Conservation (phyloP, 2,329 filamentous ascomycete genomes). For the Gaeumannomyces sp. region DNA sequence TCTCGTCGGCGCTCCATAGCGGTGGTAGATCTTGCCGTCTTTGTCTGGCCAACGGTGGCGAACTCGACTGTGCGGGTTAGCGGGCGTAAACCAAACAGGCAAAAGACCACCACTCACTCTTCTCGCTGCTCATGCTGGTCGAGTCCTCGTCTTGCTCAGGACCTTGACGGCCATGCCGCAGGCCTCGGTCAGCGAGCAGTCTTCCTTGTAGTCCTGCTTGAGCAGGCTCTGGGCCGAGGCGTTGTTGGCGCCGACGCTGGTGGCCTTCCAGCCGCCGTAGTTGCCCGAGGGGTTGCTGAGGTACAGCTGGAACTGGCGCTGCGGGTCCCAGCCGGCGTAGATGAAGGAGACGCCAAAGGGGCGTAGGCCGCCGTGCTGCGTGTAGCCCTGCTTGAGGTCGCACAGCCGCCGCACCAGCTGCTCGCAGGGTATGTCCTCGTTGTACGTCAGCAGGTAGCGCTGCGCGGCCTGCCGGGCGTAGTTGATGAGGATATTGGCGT, state of each 20-base stretch:
- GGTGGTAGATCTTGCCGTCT: conserved; percentile 95
- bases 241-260: conserved; percentile 95
- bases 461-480: conserved; percentile 96
- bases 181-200: conserved; percentile 91
- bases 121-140: conserved; percentile 97
- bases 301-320: conserved; percentile 96
- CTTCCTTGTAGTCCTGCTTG: conserved; percentile 99
- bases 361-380: conserved; percentile 94
- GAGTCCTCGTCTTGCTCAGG: conserved; percentile 99
- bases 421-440: conserved; percentile 99
- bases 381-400: conserved; percentile 98
- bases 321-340: conserved; percentile 95
- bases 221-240: conserved; percentile 92
- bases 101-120: conserved; percentile 65
- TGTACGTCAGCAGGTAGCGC: conserved; percentile 96
- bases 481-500: conserved; percentile 99
- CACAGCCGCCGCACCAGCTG: conserved; percentile 95
- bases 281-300: conserved; percentile 98
- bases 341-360: conserved; percentile 99
- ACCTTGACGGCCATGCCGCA: conserved; percentile 98
- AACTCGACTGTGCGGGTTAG: conserved; percentile 69
- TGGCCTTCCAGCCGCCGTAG: conserved; percentile 99
- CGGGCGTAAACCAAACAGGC: background rate
- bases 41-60: conserved; percentile 95
- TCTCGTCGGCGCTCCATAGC: conserved; percentile 97